These are phyloP conservation scores for Backusella australiensis DNA, from an alignment of 192 early-diverging fungal species.

Conservation along the genomic window DNA sequence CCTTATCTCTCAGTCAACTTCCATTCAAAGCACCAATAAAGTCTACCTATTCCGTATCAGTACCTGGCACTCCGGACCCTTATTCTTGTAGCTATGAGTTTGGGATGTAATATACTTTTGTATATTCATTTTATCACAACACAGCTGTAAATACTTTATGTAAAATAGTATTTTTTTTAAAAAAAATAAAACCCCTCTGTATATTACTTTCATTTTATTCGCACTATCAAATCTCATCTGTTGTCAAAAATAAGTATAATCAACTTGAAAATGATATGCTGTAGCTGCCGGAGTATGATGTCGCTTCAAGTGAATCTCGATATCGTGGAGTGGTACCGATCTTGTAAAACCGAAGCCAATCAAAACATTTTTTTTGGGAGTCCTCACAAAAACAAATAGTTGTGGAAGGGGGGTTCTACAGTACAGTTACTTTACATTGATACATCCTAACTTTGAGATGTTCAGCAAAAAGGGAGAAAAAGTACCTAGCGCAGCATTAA, in stretches of 20 bases:
- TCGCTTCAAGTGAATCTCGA: neutral
- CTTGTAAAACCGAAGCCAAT: neutral
- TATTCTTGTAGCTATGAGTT: constrained; percentile 6
- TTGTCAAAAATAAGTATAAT: neutral
- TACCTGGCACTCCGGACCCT: constrained; percentile 12
- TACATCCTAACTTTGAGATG: neutral
- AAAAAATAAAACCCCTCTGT: neutral
- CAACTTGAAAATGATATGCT: neutral
- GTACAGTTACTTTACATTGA: neutral
- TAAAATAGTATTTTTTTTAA: neutral
- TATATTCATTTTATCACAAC: constrained; percentile 1
- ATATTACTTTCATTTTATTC: neutral
- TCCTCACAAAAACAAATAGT: neutral
- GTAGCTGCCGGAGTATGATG: neutral
- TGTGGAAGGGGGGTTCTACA: neutral
- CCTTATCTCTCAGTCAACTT: constrained; percentile 11
- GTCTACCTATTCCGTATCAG: constrained; percentile 11
- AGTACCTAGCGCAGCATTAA: neutral
- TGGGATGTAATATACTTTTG: constrained; percentile 2
- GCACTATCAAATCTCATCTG: neutral
- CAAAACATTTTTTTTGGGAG: too few species aligned
- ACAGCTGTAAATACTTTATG: neutral
- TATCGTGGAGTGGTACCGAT: neutral
- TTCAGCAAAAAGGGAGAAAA: neutral
- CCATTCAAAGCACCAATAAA: constrained; percentile 13